phyloP scores from a whole-genome alignment of 2,329 filamentous ascomycete species.

The Ophiostoma tasmaniense region DNA sequence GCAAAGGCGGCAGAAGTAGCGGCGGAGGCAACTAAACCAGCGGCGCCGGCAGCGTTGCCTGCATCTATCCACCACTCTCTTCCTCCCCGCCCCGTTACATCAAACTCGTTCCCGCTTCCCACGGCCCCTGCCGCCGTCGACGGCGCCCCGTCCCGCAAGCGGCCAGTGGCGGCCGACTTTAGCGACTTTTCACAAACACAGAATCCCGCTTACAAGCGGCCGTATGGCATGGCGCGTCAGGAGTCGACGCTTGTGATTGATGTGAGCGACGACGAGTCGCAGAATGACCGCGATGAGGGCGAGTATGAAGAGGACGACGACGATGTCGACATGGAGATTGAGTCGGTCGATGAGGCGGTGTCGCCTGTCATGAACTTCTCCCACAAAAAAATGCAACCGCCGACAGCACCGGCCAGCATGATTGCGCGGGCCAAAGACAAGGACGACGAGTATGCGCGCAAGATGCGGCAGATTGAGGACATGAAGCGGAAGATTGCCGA shows the following conservation, averaged over 20 bases:
- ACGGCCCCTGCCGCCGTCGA: neutral
- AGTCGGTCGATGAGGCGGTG: slow-evolving; percentile 38
- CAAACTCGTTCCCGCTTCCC: neutral
- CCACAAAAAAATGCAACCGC: slow-evolving; percentile 22
- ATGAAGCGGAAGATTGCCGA: slow-evolving; percentile 52
- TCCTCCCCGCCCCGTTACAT: neutral
- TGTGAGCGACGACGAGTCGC: slow-evolving; percentile 63
- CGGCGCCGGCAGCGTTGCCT: neutral
- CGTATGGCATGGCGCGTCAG: slow-evolving; percentile 50
- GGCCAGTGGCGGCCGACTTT: slow-evolving; percentile 59
- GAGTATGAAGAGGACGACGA: slow-evolving; percentile 51
- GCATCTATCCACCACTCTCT: neutral
- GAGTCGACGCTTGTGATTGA: slow-evolving; percentile 68
- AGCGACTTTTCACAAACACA: slow-evolving; percentile 42
- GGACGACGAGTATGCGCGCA: slow-evolving; percentile 38
- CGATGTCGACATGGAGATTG: slow-evolving; percentile 57
- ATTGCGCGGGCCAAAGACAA: slow-evolving; percentile 27
- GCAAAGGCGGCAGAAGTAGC: slow-evolving; percentile 23
- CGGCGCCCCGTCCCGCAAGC: slow-evolving; percentile 28
- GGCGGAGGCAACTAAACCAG: neutral
- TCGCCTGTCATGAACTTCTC: neutral
- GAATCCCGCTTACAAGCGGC: slow-evolving; percentile 42
- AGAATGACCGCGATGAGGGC: slow-evolving; percentile 47
- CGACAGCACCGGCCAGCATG: slow-evolving; percentile 29
- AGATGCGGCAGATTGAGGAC: slow-evolving; percentile 51